These are phyloP conservation scores for Metschnikowia bowlesiae DNA, from an alignment of 805 yeast species.

Conservation along the genomic window DNA sequence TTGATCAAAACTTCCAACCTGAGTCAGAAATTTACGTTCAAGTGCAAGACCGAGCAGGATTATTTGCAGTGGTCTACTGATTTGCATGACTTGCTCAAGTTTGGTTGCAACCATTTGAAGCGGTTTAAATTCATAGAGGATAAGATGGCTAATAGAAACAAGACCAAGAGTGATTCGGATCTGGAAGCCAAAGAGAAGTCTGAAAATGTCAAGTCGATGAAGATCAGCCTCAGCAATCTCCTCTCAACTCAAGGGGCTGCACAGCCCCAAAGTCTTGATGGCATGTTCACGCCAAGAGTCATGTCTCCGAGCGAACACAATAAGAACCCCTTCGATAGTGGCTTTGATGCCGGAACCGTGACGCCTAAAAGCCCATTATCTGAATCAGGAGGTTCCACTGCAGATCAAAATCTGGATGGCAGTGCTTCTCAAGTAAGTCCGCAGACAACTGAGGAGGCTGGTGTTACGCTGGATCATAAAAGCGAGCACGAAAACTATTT, in stretches of 20 bases:
- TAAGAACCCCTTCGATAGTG: constrained; percentile 36
- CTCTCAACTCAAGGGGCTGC: constrained; percentile 10
- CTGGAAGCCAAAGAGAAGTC: constrained; percentile 1
- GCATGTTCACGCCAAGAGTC: constrained; percentile 36
- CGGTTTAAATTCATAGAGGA: constrained; percentile 48
- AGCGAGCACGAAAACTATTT: constrained; percentile 34
- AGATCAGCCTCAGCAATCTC: constrained; percentile 14
- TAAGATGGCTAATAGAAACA: constrained; percentile 28
- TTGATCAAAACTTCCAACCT: constrained; percentile 25
- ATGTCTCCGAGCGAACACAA: constrained; percentile 30
- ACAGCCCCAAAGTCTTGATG: constrained; percentile 23
- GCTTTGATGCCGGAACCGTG: constrained; percentile 11
- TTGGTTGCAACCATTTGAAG: constrained; percentile 40
- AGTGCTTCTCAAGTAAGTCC: constrained; percentile 1
- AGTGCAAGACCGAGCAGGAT: constrained; percentile 42
- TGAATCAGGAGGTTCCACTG: constrained; percentile 4
- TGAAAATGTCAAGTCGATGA: constrained; percentile 8
- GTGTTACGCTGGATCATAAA: constrained; percentile 15
- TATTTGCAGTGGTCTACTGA: constrained; percentile 53
- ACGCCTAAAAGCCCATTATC: constrained; percentile 4
- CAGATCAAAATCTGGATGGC: not conserved
- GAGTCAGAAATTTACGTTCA: constrained; percentile 35
- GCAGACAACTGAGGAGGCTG: not conserved
- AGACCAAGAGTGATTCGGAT: constrained; percentile 3
- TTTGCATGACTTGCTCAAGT: constrained; percentile 47